phyloP scores from a whole-genome alignment of 2,329 filamentous ascomycete species.

The Corinectria fuckeliana region DNA sequence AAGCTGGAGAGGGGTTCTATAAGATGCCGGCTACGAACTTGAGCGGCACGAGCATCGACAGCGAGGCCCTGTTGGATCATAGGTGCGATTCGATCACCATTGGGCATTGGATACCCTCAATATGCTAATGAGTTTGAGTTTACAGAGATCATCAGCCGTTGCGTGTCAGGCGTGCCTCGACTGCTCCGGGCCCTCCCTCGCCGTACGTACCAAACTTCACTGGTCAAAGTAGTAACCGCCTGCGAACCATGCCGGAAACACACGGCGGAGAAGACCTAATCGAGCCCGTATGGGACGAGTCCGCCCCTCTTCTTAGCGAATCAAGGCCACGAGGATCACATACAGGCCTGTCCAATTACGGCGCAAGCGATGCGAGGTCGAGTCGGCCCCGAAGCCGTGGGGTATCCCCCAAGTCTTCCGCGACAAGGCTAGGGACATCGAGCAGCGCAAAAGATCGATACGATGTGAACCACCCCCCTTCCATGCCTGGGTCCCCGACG shows the following conservation, averaged over 20 bases:
- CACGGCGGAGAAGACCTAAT: conserved; percentile 56
- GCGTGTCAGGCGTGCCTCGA: conserved; percentile 68
- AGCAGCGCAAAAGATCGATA: conserved; percentile 54
- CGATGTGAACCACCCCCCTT: conserved; percentile 73
- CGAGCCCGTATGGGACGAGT: conserved; percentile 56
- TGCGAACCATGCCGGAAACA: conserved; percentile 45
- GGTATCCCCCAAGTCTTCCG: conserved; percentile 60
- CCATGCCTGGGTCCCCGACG: conserved; percentile 67
- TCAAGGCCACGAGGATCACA: conserved; percentile 35
- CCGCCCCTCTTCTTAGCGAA: conserved; percentile 60
- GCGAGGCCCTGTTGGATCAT: conserved; percentile 86
- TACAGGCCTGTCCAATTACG: conserved; percentile 47
- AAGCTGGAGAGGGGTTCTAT: conserved; percentile 55
- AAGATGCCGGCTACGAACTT: conserved; percentile 61
- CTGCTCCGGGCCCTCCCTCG: conserved; percentile 45
- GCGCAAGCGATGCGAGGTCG: conserved; percentile 47
- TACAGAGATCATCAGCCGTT: conserved; percentile 64
- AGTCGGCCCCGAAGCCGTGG: conserved; percentile 50
- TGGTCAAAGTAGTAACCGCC: conserved; percentile 41
- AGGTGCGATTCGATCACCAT: conserved; percentile 56
- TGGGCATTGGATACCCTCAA: background rate
- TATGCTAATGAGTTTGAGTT: background rate
- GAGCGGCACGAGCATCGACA: conserved; percentile 89
- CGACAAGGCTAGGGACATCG: conserved; percentile 47
- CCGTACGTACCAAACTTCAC: conserved; percentile 44